Conservation (phyloP, 192 early-diverging fungal genomes). For the Coemansia sp. region DNA sequence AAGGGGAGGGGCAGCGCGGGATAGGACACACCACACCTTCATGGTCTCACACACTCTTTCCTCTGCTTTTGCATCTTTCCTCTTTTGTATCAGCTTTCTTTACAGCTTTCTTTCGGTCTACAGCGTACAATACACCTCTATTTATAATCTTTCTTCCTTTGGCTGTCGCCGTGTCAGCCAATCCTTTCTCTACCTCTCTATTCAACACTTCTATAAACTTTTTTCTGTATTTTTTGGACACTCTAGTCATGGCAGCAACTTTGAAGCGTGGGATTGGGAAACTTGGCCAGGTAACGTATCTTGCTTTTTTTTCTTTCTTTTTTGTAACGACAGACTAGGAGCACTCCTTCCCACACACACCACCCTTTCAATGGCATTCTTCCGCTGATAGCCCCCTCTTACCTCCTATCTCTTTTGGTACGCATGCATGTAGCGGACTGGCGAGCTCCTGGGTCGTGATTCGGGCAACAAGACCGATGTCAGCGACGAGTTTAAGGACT, state of each 20-base stretch:
- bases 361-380: background rate
- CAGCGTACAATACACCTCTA: conserved; percentile 2
- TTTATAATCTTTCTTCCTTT: conserved; percentile 4
- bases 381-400: background rate
- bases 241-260: conserved; percentile 32
- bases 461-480: conserved; percentile 64
- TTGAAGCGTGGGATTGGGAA: conserved; percentile 67
- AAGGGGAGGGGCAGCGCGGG: conserved; percentile 3
- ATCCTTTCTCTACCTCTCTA: background rate
- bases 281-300: conserved; percentile 59
- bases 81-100: background rate
- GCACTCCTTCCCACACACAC: background rate
- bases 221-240: conserved; percentile 2
- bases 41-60: background rate
- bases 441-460: conserved; percentile 71
- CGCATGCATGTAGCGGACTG: conserved; percentile 54
- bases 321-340: background rate
- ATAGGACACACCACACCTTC: background rate
- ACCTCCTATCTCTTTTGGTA: background rate
- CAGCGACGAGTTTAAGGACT: conserved; percentile 77
- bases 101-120: background rate
- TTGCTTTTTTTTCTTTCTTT: background rate
- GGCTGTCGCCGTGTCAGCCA: background rate
- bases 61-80: conserved; percentile 17
- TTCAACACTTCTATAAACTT: conserved; percentile 3